Conservation (phyloP, 2,329 filamentous ascomycete genomes). For the Eutypa lata region DNA sequence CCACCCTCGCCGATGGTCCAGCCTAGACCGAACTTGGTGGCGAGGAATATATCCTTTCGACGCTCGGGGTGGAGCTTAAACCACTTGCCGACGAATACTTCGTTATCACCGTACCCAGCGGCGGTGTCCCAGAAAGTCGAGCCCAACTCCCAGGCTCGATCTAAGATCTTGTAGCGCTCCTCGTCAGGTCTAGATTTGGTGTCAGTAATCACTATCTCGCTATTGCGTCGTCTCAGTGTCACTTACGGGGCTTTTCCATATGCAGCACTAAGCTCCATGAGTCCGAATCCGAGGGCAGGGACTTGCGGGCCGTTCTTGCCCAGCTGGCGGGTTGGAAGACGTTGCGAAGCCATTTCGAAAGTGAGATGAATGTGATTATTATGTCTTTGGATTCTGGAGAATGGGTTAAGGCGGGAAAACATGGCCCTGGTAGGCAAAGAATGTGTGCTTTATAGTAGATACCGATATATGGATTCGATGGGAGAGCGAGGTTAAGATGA, state of each 20-base stretch:
- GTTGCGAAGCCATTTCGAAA: neutral
- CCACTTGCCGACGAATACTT: conserved; percentile 50
- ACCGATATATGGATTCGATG: too few relatives aligned
- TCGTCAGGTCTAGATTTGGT: conserved; percentile 39
- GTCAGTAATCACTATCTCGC: conserved; percentile 7
- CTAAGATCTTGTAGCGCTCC: conserved; percentile 49
- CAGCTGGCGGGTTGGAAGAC: conserved; percentile 38
- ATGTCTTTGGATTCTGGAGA: neutral
- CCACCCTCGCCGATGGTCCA: neutral
- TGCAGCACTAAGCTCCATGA: conserved; percentile 44
- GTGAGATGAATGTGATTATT: neutral
- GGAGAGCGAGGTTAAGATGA: too few relatives aligned
- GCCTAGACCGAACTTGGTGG: conserved; percentile 33
- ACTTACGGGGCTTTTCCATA: neutral
- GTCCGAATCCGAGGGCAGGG: conserved; percentile 48
- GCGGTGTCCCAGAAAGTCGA: conserved; percentile 51
- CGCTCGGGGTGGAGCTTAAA: conserved; percentile 46
- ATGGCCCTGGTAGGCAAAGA: too few relatives aligned
- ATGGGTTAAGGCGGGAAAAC: too few relatives aligned
- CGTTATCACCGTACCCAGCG: conserved; percentile 44
- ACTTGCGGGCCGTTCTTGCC: conserved; percentile 51
- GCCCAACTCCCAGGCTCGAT: conserved; percentile 47
- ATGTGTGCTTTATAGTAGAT: too few relatives aligned
- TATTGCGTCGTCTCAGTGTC: neutral
- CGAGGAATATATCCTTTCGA: conserved; percentile 47